phyloP scores from a whole-genome alignment of 352 stramenopile species.

The Ophiocytium majus region DNA sequence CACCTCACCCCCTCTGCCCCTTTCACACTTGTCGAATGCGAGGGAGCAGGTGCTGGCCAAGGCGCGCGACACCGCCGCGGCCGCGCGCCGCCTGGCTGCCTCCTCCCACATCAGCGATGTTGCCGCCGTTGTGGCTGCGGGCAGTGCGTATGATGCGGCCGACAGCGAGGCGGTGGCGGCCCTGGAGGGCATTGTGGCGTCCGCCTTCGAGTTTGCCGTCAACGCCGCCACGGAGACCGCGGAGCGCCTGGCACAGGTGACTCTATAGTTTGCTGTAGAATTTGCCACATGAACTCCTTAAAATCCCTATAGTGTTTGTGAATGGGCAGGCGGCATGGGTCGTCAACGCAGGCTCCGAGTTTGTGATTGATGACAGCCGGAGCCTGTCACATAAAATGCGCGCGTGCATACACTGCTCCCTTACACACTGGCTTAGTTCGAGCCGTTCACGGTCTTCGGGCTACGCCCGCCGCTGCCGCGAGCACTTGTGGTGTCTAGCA shows the following conservation, averaged over 20 bases:
- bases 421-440: no score
- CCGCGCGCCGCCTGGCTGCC: not conserved
- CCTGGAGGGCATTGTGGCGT: not conserved
- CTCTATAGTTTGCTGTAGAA: no score
- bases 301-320: no score
- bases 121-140: not conserved
- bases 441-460: no score
- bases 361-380: no score
- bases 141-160: not conserved
- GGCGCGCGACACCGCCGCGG: not conserved
- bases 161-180: not conserved
- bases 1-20: no score
- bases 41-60: not conserved
- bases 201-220: constrained; percentile 4
- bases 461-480: no score
- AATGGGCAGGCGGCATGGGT: no score
- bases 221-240: not conserved
- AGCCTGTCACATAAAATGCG: not conserved
- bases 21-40: no score
- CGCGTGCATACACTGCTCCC: not conserved
- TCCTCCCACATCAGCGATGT: constrained; percentile 9
- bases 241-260: constrained; percentile 12
- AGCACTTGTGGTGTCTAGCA: no score
- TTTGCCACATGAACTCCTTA: no score
- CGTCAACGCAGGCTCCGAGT: no score